phyloP scores from a whole-genome alignment of 2,329 filamentous ascomycete species.

The Sporothrix humicola region DNA sequence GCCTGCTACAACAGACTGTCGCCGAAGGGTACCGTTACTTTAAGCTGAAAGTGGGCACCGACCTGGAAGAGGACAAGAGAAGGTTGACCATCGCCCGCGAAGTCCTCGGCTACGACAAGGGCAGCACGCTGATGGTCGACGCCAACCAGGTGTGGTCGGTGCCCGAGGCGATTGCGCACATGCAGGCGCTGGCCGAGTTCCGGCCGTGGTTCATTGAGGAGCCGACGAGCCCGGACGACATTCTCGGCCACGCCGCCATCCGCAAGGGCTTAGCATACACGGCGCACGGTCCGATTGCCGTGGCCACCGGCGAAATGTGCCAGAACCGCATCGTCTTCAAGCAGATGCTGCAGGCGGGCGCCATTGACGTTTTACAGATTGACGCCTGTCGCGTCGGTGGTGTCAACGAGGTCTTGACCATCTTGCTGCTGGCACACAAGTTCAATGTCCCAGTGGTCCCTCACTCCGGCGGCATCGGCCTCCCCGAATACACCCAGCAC shows the following conservation, averaged over 20 bases:
- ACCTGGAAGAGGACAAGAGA: slow-evolving; percentile 73
- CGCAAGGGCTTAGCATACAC: slow-evolving; percentile 70
- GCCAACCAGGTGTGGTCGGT: slow-evolving; percentile 94
- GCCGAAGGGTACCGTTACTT: slow-evolving; percentile 81
- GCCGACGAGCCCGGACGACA: slow-evolving; percentile 87
- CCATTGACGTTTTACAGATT: slow-evolving; percentile 89
- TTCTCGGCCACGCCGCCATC: slow-evolving; percentile 85
- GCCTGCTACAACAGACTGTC: slow-evolving; percentile 74
- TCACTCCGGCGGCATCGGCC: slow-evolving; percentile 85
- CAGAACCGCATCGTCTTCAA: slow-evolving; percentile 95
- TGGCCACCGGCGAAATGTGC: slow-evolving; percentile 93
- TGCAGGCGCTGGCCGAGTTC: slow-evolving; percentile 80
- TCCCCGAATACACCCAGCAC: slow-evolving; percentile 94
- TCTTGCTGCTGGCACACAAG: slow-evolving; percentile 85
- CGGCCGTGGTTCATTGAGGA: slow-evolving; percentile 96
- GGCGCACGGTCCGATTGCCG: slow-evolving; percentile 72
- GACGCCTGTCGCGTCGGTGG: slow-evolving; percentile 89
- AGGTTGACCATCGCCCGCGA: slow-evolving; percentile 76
- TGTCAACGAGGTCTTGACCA: slow-evolving; percentile 88
- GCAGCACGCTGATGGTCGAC: slow-evolving; percentile 89
- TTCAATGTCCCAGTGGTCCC: slow-evolving; percentile 82
- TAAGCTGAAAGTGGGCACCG: slow-evolving; percentile 86
- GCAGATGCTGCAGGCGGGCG: slow-evolving; percentile 79
- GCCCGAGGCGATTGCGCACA: slow-evolving; percentile 85
- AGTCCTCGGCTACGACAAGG: slow-evolving; percentile 59